A percentile compares a stretch with the other conserved stretches of the same genome.
These are phyloP conservation scores for Diaporthe eres DNA, from an alignment of 2,329 filamentous ascomycete species.

Conservation along the genomic window DNA sequence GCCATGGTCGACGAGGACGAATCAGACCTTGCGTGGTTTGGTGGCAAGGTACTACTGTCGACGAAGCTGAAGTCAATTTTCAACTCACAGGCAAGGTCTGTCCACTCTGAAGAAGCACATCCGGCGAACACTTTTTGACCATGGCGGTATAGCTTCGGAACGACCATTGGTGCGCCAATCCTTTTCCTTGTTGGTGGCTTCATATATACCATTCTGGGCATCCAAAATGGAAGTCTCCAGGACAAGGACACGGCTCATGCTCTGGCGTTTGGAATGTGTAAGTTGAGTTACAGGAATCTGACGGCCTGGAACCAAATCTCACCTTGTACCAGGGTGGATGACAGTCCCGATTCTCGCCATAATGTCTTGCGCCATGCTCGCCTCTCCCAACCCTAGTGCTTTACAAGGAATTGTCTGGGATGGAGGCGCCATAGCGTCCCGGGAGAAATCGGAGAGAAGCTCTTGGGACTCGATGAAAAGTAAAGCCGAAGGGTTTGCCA, in stretches of 20 bases:
- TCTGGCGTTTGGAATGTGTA: constrained; percentile 53
- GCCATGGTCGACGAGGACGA: constrained; percentile 49
- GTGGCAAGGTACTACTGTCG: constrained; percentile 46
- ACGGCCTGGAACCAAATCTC: neutral
- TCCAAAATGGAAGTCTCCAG: constrained; percentile 47
- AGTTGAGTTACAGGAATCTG: constrained; percentile 42
- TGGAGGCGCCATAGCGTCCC: constrained; percentile 43
- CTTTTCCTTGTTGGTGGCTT: constrained; percentile 48
- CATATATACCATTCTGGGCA: constrained; percentile 45
- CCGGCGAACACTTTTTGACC: neutral
- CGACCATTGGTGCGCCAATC: constrained; percentile 45
- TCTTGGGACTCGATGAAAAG: constrained; percentile 44
- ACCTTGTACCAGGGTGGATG: constrained; percentile 50
- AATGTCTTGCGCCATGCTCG: constrained; percentile 51
- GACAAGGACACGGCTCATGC: constrained; percentile 51
- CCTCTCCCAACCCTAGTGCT: constrained; percentile 49
- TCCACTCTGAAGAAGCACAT: neutral
- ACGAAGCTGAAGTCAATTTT: constrained; percentile 38
- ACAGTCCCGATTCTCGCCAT: constrained; percentile 52
- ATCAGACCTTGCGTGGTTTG: constrained; percentile 30
- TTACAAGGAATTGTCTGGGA: constrained; percentile 51
- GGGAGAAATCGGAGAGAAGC: constrained; percentile 44
- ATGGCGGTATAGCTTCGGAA: constrained; percentile 45
- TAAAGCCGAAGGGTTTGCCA: constrained; percentile 35
- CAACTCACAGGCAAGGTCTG: constrained; percentile 29